Evolutionary conservation across 352 stramenopile species (phyloP).

Genomic region (Pythium brassicae): DNA sequence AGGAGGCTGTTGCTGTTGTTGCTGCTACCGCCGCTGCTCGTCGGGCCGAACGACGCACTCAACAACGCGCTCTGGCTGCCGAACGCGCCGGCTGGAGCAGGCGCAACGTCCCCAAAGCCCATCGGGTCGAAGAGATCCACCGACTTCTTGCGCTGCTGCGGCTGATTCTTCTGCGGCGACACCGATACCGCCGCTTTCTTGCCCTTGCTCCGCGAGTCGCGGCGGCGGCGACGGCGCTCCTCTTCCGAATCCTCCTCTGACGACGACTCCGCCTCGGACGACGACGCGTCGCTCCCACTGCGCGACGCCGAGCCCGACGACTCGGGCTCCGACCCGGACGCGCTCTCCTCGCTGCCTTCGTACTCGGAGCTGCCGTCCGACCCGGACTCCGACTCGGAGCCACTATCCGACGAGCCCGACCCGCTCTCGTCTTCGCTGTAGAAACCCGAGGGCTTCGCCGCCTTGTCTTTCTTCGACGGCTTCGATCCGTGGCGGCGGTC

Average conservation of each 20-base stretch:
- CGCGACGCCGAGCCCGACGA: slow-evolving; percentile 24
- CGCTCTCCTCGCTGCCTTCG: slow-evolving; percentile 25
- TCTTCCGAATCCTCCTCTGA: slow-evolving; percentile 42
- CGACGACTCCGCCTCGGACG: slow-evolving; percentile 33
- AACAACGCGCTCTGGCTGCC: slow-evolving; percentile 7
- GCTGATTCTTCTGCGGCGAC: slow-evolving; percentile 33
- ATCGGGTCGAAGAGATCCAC: slow-evolving; percentile 43
- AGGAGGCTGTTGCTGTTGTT: slow-evolving; percentile 25
- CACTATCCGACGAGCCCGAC: slow-evolving; percentile 30
- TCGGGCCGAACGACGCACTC: slow-evolving; percentile 3
- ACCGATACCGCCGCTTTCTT: slow-evolving; percentile 9
- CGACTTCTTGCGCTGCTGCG: slow-evolving; percentile 28
- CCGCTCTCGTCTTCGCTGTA: slow-evolving; percentile 69
- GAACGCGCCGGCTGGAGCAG: slow-evolving; percentile 10
- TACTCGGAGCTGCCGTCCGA: slow-evolving; percentile 38
- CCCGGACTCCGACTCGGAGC: slow-evolving; percentile 28
- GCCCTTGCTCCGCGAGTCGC: slow-evolving; percentile 4
- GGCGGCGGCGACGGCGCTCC: slow-evolving; percentile 30
- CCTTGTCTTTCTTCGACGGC: slow-evolving; percentile 16
- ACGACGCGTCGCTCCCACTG: slow-evolving; percentile 31
- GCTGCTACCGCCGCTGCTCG: slow-evolving; percentile 15
- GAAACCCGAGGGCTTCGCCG: slow-evolving; percentile 46
- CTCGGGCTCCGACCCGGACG: slow-evolving; percentile 17
- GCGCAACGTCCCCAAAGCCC: slow-evolving; percentile 33
- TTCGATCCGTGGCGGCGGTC: slow-evolving; percentile 16